Evolutionary conservation across 768 basidiomycete genomes (phyloP).

Genomic region (Dioszegia aurantiaca): DNA sequence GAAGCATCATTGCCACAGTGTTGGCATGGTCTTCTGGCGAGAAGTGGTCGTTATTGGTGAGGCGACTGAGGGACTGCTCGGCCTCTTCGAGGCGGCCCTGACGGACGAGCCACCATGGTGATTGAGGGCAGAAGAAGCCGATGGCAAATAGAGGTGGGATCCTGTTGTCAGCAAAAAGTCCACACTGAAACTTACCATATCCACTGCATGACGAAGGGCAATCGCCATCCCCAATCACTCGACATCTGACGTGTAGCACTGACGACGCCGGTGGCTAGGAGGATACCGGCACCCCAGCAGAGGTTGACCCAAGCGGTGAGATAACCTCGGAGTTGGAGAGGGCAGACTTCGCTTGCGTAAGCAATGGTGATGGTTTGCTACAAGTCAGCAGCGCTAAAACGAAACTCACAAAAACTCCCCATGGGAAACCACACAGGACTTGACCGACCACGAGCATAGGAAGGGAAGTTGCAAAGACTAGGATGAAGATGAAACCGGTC

Average conservation of each 20-base stretch:
- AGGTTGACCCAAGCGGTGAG: conserved; percentile 39
- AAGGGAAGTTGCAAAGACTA: conserved; percentile 22
- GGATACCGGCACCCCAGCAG: conserved; percentile 40
- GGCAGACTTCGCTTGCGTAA: conserved; percentile 43
- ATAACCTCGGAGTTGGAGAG: conserved; percentile 38
- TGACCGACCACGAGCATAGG: conserved; percentile 32
- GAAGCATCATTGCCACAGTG: conserved; percentile 33
- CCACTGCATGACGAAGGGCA: conserved; percentile 37
- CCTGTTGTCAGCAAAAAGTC: too few relatives aligned
- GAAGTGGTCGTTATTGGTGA: conserved; percentile 15
- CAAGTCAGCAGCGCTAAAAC: too few relatives aligned
- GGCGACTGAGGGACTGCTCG: conserved; percentile 19
- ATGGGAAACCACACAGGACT: conserved; percentile 43
- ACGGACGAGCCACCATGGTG: conserved; percentile 43
- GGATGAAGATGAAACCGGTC: conserved; percentile 30
- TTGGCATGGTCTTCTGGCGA: conserved; percentile 43
- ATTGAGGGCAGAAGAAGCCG: conserved; percentile 40
- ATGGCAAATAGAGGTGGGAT: conserved; percentile 33
- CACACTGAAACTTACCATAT: too few relatives aligned
- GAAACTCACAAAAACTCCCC: conserved; percentile 48
- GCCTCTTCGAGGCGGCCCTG: conserved; percentile 31
- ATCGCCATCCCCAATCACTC: conserved; percentile 27
- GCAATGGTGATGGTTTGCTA: conserved; percentile 41
- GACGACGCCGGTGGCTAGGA: conserved; percentile 35
- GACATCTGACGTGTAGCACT: conserved; percentile 20